These are phyloP conservation scores for Colletotrichum scovillei DNA, from an alignment of 2,329 filamentous ascomycete species.

Conservation along the genomic window DNA sequence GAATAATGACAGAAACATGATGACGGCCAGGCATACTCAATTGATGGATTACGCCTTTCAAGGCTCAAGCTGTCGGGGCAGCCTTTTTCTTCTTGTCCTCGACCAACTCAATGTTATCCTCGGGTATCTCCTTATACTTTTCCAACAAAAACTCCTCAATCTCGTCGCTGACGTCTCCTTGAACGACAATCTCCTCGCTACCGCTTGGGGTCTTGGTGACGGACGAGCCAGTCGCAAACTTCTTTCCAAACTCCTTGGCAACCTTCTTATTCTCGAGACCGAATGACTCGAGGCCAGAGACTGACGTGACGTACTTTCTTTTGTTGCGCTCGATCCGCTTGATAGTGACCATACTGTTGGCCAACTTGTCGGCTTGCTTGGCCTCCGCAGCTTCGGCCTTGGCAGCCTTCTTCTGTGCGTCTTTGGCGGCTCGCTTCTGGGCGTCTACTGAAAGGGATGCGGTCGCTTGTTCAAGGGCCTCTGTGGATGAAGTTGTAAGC, in stretches of 20 bases:
- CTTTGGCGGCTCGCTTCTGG: constrained; percentile 94
- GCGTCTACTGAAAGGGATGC: constrained; percentile 89
- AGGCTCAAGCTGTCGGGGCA: constrained; percentile 15
- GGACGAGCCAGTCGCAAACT: constrained; percentile 93
- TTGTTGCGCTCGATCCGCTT: constrained; percentile 99
- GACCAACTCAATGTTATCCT: constrained; percentile 93
- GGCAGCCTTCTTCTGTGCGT: constrained; percentile 95
- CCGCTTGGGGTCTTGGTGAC: constrained; percentile 90
- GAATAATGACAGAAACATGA: constrained; percentile 24
- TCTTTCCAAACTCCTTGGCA: constrained; percentile 97
- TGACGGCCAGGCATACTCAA: constrained; percentile 20
- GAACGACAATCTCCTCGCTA: constrained; percentile 96
- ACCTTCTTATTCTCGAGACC: constrained; percentile 95
- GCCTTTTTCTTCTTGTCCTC: constrained; percentile 93
- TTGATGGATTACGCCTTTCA: constrained; percentile 12
- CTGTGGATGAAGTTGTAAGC: constrained; percentile 52
- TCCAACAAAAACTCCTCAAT: constrained; percentile 91
- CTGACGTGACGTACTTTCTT: constrained; percentile 93
- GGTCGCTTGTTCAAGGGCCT: constrained; percentile 85
- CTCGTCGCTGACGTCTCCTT: constrained; percentile 96
- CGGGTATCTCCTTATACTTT: constrained; percentile 89
- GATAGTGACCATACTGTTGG: constrained; percentile 85
- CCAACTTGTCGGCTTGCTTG: constrained; percentile 84
- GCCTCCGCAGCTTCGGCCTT: constrained; percentile 91
- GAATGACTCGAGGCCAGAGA: constrained; percentile 91